Evolutionary conservation across 345 rosid genomes (phyloP).

Genomic region (Bruguiera parviflora): DNA sequence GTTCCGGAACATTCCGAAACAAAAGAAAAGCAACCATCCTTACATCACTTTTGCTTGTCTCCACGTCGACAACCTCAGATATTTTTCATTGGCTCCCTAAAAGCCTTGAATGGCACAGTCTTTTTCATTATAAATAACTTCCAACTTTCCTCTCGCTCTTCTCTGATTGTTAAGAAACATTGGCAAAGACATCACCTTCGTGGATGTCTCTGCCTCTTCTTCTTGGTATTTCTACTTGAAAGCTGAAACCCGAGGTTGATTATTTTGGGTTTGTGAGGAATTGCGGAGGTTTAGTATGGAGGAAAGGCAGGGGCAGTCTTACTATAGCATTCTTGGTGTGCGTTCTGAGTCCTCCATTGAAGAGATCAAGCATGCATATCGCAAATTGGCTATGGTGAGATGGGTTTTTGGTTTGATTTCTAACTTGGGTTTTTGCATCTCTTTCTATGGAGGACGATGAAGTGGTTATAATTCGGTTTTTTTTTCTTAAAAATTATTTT

Average conservation of each 20-base stretch:
- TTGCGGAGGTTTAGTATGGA: not conserved
- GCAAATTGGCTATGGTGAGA: constrained; percentile 58
- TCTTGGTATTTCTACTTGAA: not conserved
- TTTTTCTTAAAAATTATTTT: too few species aligned
- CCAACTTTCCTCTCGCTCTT: too few species aligned
- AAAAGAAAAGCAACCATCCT: not conserved
- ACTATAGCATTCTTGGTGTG: constrained; percentile 49
- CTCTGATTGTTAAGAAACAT: too few species aligned
- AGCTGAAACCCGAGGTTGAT: too few species aligned
- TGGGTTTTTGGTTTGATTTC: not conserved
- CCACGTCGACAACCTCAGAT: not conserved
- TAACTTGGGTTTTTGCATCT: too few species aligned
- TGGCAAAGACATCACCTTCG: too few species aligned
- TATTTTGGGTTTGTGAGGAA: not conserved
- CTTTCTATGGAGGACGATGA: too few species aligned
- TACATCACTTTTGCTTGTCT: not conserved
- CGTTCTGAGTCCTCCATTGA: constrained; percentile 32
- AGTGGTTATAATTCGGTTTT: too few species aligned
- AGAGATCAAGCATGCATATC: constrained; percentile 54
- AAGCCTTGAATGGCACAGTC: too few species aligned
- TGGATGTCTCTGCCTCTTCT: not conserved
- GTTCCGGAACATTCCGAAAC: constrained; percentile 1
- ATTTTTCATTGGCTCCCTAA: not conserved
- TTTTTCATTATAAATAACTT: too few species aligned
- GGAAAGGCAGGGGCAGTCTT: constrained; percentile 26